phyloP scores from a whole-genome alignment of 139 green algal species.

The Chlamydomonas incerta region DNA sequence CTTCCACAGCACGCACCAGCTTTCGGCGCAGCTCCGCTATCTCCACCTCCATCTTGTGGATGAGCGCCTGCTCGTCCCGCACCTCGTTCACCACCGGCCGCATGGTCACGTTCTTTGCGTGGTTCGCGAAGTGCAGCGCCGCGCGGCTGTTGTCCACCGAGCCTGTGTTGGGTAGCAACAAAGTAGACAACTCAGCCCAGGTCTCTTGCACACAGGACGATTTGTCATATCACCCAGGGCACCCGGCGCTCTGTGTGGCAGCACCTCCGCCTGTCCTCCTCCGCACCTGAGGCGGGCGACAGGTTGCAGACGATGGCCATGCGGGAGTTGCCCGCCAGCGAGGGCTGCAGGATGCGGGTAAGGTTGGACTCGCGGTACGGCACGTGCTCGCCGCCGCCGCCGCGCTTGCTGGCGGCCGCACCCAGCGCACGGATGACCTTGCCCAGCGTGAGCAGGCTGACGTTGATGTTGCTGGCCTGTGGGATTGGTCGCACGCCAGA shows the following conservation, averaged over 20 bases:
- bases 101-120: slow-evolving; percentile 89
- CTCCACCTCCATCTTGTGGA: slow-evolving; percentile 84
- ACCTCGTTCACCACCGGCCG: slow-evolving; percentile 80
- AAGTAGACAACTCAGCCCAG: no score
- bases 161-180: slow-evolving; percentile 12
- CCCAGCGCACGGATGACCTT: slow-evolving; percentile 93
- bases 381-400: slow-evolving; percentile 56
- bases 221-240: no score
- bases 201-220: no score
- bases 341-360: slow-evolving; percentile 90
- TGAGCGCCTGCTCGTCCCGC: slow-evolving; percentile 56
- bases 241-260: no score
- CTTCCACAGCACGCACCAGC: slow-evolving; percentile 49
- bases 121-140: slow-evolving; percentile 88
- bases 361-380: slow-evolving; percentile 92
- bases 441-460: slow-evolving; percentile 85
- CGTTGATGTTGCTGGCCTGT: slow-evolving; percentile 94
- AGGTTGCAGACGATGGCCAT: slow-evolving; percentile 95
- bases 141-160: slow-evolving; percentile 77
- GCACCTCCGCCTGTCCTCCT: no score
- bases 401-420: slow-evolving; percentile 36
- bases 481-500: slow-evolving; percentile 42
- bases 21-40: slow-evolving; percentile 73
- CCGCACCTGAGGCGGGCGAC: slow-evolving; percentile 74
- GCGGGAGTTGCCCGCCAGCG: slow-evolving; percentile 91